Evolutionary conservation across 495 filamentous ascomycete species (phyloP).

Genomic region (Collariella sp.): DNA sequence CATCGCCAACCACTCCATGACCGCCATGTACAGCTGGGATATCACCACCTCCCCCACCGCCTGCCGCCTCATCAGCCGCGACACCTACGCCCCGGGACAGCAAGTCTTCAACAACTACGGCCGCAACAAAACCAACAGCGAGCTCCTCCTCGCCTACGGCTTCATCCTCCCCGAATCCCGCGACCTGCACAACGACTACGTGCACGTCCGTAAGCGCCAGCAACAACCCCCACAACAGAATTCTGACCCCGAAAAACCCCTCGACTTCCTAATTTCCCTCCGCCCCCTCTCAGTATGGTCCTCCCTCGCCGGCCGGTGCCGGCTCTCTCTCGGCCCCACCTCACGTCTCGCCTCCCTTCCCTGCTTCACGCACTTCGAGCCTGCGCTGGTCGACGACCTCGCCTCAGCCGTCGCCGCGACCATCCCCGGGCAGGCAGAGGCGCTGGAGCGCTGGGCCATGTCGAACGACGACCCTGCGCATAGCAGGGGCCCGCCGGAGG

Average conservation of each 20-base stretch:
- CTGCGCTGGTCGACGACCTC: constrained; percentile 32
- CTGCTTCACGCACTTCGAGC: constrained; percentile 35
- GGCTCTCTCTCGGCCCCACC: constrained; percentile 13
- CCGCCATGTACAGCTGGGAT: constrained; percentile 38
- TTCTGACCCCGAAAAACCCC: constrained; percentile 4
- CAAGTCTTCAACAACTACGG: constrained; percentile 51
- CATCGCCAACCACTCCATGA: constrained; percentile 44
- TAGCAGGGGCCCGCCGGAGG: background rate
- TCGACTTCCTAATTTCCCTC: constrained; percentile 36
- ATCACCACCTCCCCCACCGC: constrained; percentile 15
- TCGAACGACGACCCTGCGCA: background rate
- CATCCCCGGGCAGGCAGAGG: constrained; percentile 7
- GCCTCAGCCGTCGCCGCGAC: constrained; percentile 15
- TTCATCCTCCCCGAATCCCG: constrained; percentile 37
- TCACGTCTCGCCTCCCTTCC: constrained; percentile 21
- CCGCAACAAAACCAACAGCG: constrained; percentile 44
- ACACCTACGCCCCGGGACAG: constrained; percentile 23
- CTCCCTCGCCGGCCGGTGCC: constrained; percentile 28
- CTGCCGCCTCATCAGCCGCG: constrained; percentile 26
- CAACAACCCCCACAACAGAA: constrained; percentile 1
- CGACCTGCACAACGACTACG: constrained; percentile 41
- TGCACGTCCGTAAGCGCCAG: constrained; percentile 36
- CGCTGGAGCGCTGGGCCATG: constrained; percentile 1
- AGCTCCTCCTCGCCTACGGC: constrained; percentile 46
- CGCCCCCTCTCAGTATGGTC: constrained; percentile 29